Percentiles rank a stretch among this genome's conserved stretches.
Evolutionary conservation across 257 asterid genomes (phyloP).

Genomic region (Haberlea rhodopensis): DNA sequence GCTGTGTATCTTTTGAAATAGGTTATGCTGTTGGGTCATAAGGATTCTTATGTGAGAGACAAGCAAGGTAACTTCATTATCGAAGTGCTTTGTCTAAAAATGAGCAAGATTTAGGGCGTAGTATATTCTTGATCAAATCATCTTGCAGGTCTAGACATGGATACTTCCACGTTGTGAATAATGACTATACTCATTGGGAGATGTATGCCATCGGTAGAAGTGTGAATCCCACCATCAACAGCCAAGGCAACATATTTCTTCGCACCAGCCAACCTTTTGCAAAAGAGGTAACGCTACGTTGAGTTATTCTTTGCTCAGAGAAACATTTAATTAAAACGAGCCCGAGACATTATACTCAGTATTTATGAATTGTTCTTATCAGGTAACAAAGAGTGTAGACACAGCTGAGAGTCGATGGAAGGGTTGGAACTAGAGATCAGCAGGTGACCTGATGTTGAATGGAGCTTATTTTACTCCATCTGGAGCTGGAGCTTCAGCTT

Average conservation of each 20-base stretch:
- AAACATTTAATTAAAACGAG: background rate
- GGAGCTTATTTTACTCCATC: slow-evolving; percentile 62
- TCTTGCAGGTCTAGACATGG: slow-evolving; percentile 53
- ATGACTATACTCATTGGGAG: slow-evolving; percentile 68
- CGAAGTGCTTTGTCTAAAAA: background rate
- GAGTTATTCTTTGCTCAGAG: background rate
- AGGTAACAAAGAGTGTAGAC: slow-evolving; percentile 55
- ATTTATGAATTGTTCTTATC: slow-evolving; percentile 18
- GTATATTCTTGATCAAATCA: background rate
- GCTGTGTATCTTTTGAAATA: slow-evolving; percentile 16
- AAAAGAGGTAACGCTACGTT: slow-evolving; percentile 44
- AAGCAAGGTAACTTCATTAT: slow-evolving; percentile 36
- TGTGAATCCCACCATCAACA: slow-evolving; percentile 53
- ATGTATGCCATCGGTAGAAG: slow-evolving; percentile 69
- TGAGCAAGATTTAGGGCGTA: background rate
- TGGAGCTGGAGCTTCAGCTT: slow-evolving; percentile 65
- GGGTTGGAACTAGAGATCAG: slow-evolving; percentile 64
- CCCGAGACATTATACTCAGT: background rate
- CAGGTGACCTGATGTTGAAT: slow-evolving; percentile 56
- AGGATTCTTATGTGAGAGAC: slow-evolving; percentile 52
- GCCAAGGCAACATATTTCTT: slow-evolving; percentile 60
- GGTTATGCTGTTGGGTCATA: slow-evolving; percentile 61
- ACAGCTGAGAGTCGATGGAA: slow-evolving; percentile 40
- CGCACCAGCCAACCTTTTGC: slow-evolving; percentile 49
- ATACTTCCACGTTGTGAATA: slow-evolving; percentile 62